Evolutionary conservation across 2,329 filamentous ascomycete species (phyloP), one percentile per base, ranked within the genome.

Genomic region (Cladosporium sp.): DNA sequence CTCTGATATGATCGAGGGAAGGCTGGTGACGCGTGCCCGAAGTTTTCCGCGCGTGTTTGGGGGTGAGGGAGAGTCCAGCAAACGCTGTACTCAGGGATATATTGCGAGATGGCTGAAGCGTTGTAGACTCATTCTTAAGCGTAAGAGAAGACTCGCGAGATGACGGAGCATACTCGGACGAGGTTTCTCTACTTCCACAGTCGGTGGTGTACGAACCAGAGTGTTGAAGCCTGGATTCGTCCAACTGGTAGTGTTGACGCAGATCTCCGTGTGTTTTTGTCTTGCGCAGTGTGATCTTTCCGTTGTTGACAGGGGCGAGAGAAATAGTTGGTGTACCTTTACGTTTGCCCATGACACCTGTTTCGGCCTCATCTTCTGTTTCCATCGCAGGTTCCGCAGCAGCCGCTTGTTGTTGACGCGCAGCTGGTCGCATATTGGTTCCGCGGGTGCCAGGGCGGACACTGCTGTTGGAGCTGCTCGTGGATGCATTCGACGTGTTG

Each of bases 271-370:
- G 59, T 35, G 66, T 67, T 50, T 62, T 59, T 22, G 64, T 63
- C 55, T 62, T 64, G 52, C 58, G 60, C 15, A 60, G 62, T 50
- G 55, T 63, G 49, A 59, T 54, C 42, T 50, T 39, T 18, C 39
- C 36, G 49, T 19, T 27, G 40, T 53, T 57, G 30, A 46, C 30
- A 43, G 54, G 50, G 60, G 59, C 53, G 67, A 68, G 64, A 67
- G 66, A 69, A 60, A 67, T 64, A 65, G 65, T 58, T 61, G 64
- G 52, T 66, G 66, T 71, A 74, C 72, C 72, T 73, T 72, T 71
- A 54, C 67, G 67, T 57, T 70, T 71, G 53, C 66, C 57, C 54
- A 56, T 58, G 16, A 60, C 51, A 35, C 57, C 58, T 38, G 54
- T 48, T 30, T 65, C 59, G 45, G 59, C 60, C 22, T 69, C 65